These are phyloP conservation scores for Byssothecium circinans DNA, from an alignment of 2,329 filamentous ascomycete species.

Conservation along the genomic window DNA sequence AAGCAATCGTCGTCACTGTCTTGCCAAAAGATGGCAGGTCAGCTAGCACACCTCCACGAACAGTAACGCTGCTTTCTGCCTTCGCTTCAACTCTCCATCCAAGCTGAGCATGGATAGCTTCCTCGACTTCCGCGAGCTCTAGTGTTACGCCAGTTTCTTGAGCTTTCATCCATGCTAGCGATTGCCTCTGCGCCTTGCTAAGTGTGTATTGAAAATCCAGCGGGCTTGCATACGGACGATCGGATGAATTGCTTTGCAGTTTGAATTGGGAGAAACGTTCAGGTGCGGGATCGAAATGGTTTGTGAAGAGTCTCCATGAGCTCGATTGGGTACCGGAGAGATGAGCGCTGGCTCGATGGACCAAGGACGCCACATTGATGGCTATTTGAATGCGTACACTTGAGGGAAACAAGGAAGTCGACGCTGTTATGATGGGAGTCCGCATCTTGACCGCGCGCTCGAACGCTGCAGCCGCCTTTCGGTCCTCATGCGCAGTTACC, in stretches of 20 bases:
- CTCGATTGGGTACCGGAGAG: conserved; percentile 33
- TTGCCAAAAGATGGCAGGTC: conserved; percentile 70
- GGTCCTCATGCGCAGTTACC: conserved; percentile 36
- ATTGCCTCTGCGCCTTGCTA: conserved; percentile 56
- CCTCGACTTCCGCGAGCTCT: conserved; percentile 56
- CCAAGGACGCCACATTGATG: conserved; percentile 46
- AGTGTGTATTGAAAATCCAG: conserved; percentile 43
- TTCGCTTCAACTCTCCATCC: conserved; percentile 61
- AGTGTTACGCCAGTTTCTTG: conserved; percentile 52
- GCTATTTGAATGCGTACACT: conserved; percentile 44
- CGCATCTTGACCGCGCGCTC: conserved; percentile 55
- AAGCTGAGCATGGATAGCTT: conserved; percentile 53
- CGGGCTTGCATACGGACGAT: conserved; percentile 28
- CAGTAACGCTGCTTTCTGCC: conserved; percentile 44
- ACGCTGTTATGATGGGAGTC: conserved; percentile 37
- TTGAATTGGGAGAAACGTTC: conserved; percentile 44
- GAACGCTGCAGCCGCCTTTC: conserved; percentile 52
- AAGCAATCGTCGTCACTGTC: conserved; percentile 61
- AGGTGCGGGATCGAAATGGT: conserved; percentile 44
- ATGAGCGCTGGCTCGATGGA: conserved; percentile 47
- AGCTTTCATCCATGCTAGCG: conserved; percentile 61
- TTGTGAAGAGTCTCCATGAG: conserved; percentile 52
- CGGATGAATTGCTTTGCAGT: conserved; percentile 47
- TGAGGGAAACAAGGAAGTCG: conserved; percentile 15
- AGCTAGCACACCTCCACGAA: conserved; percentile 64